Evolutionary conservation across 306 rosid genomes (phyloP), one percentile per base, ranked within the genome.

Genomic region (Luffa aegyptiaca): DNA sequence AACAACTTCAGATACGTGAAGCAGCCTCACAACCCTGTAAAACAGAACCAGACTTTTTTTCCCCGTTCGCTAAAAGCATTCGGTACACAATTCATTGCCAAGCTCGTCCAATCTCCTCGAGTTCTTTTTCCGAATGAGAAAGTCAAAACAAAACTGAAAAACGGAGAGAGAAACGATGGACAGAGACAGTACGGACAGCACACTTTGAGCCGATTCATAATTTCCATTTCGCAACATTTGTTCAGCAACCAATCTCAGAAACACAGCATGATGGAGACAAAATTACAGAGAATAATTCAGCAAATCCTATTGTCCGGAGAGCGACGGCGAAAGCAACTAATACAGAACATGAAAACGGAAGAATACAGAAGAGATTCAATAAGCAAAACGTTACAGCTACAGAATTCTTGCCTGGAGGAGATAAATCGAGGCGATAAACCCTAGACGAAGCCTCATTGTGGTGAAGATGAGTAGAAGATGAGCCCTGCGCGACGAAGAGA

Each of bases 351-450:
- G 52, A 61, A 10, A 8, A 42, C 11, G 44, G 66, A 36, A 36
- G 64, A 74, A 69, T 0, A 79, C 31, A 70, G 53, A 80, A 39
- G 5, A 45, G 14, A 44, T 16, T 72, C 2, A 72, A 20, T 8
- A 35, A 42, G 5, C 21, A 51, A 44, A 18, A 12, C 39, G 63
- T 51, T 33, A 33, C 3, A 33, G 44, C 5, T 5, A 36, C 13
- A 55, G 80, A 86, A 74, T 6, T 56, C 78, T 83, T 87, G 92
- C 97, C 97, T 88, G 97, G 36, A 89, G 81, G 16, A 89, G 83
- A 80, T n/a, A 86, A 7, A 87, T 2, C 2, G 62, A 69, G 14
- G 31, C 16, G 81, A 88, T n/a, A 78, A 84, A 73, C 80, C 87
- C 85, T 70, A 84, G 78, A 36, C 80, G 90, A 86, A 83, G 78